A percentile compares a stretch with the other conserved stretches of the same genome.
Evolutionary conservation across 2,329 filamentous ascomycete species (phyloP).

Genomic region (Cryphonectria japonica): DNA sequence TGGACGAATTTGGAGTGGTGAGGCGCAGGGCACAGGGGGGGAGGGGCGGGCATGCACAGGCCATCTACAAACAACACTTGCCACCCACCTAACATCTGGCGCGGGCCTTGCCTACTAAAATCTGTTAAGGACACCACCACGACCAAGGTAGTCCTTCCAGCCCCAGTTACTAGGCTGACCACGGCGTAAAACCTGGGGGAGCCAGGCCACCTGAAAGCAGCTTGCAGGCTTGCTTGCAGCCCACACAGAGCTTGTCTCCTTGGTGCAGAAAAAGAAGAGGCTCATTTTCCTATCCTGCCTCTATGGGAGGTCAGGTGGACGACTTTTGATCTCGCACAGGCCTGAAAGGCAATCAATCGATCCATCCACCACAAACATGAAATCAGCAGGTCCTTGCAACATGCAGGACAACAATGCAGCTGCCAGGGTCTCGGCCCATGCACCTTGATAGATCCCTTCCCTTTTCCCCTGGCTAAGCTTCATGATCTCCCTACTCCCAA

Average conservation of each 20-base stretch:
- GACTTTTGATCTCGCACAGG: neutral
- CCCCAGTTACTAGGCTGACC: slow-evolving; percentile 11
- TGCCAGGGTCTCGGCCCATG: slow-evolving; percentile 3
- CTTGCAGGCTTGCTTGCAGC: neutral
- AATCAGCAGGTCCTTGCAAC: neutral
- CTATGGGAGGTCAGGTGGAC: neutral
- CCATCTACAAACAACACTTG: slow-evolving; percentile 1
- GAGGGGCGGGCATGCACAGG: neutral
- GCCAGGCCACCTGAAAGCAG: slow-evolving; percentile 9
- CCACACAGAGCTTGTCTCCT: neutral
- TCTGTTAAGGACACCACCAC: slow-evolving; percentile 1
- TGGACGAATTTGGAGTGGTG: slow-evolving; percentile 26
- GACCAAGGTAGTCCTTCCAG: neutral
- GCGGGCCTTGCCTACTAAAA: neutral
- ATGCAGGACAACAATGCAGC: neutral
- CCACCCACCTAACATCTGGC: neutral
- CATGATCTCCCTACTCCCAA: neutral
- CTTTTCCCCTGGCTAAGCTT: neutral
- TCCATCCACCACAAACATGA: neutral
- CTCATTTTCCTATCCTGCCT: neutral
- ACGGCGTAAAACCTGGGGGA: slow-evolving; percentile 11
- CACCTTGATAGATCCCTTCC: neutral
- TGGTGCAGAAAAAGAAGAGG: neutral
- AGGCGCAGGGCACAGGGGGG: slow-evolving; percentile 11
- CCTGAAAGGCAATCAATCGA: neutral